Evolutionary conservation across 352 stramenopile species (phyloP).

Genomic region (Elongisporangium prolatum): DNA sequence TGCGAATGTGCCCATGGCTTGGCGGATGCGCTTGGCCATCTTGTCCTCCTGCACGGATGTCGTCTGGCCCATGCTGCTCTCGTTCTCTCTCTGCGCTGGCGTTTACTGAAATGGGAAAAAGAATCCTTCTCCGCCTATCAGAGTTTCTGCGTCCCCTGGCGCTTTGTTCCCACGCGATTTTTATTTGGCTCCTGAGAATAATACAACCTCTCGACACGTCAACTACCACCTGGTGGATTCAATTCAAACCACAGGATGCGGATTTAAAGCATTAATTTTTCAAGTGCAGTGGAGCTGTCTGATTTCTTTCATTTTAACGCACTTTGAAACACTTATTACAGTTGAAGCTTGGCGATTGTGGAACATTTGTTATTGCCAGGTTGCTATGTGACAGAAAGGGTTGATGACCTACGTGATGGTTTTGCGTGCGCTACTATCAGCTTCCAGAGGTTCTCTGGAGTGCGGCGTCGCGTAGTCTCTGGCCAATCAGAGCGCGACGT

Average conservation of each 20-base stretch:
- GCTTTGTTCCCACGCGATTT: background rate
- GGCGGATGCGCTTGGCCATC: conserved; percentile 66
- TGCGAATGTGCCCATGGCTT: conserved; percentile 65
- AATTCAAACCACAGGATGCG: conserved; percentile 6
- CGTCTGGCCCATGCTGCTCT: conserved; percentile 57
- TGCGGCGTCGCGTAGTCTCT: background rate
- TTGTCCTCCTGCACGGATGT: conserved; percentile 63
- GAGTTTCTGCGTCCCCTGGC: background rate
- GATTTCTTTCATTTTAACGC: background rate
- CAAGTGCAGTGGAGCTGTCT: background rate
- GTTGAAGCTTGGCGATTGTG: background rate
- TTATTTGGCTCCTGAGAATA: background rate
- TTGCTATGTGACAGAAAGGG: background rate
- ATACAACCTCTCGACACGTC: conserved; percentile 1
- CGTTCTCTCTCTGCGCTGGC: conserved; percentile 2
- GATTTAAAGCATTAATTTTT: background rate
- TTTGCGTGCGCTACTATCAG: background rate
- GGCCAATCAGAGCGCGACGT: background rate
- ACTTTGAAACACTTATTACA: no score
- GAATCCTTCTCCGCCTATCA: background rate
- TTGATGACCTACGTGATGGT: background rate
- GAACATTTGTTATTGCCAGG: background rate
- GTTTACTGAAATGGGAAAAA: background rate
- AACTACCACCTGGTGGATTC: background rate
- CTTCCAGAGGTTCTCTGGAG: background rate